Evolutionary conservation across 257 asterid species (phyloP).

Genomic region (Solanum piurae): DNA sequence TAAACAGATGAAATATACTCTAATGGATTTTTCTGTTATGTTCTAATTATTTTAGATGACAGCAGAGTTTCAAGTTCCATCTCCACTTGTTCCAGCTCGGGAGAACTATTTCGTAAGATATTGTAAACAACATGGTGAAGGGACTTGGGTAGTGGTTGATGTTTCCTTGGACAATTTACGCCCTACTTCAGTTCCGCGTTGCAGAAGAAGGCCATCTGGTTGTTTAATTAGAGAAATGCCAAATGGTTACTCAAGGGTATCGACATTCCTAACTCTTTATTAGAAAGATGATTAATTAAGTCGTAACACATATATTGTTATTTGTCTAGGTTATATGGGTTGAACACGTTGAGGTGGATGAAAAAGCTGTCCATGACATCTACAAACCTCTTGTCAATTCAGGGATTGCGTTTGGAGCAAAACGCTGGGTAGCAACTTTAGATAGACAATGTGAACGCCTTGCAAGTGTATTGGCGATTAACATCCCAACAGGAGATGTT

Average conservation of each 20-base stretch:
- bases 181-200: conserved; percentile 37
- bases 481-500: conserved; percentile 55
- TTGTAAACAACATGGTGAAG: conserved; percentile 67
- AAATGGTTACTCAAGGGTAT: conserved; percentile 75
- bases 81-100: conserved; percentile 70
- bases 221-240: conserved; percentile 69
- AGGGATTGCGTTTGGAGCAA: conserved; percentile 67
- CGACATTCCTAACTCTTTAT: not conserved
- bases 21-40: not conserved
- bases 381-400: conserved; percentile 53
- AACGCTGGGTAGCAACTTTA: conserved; percentile 69
- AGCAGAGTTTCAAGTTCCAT: conserved; percentile 73
- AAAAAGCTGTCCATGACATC: conserved; percentile 48
- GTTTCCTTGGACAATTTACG: conserved; percentile 62
- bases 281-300: not conserved
- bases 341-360: conserved; percentile 69
- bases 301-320: not conserved
- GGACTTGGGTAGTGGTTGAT: conserved; percentile 74
- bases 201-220: conserved; percentile 66
- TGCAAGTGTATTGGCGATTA: conserved; percentile 60
- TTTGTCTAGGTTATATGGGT: conserved; percentile 57
- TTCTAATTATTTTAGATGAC: conserved; percentile 37
- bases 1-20: not conserved
- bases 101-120: conserved; percentile 64
- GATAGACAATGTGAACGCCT: conserved; percentile 73